Base-by-base conservation (phyloP, 2,329 filamentous ascomycete species). In the Monilinia fructicola region DNA sequence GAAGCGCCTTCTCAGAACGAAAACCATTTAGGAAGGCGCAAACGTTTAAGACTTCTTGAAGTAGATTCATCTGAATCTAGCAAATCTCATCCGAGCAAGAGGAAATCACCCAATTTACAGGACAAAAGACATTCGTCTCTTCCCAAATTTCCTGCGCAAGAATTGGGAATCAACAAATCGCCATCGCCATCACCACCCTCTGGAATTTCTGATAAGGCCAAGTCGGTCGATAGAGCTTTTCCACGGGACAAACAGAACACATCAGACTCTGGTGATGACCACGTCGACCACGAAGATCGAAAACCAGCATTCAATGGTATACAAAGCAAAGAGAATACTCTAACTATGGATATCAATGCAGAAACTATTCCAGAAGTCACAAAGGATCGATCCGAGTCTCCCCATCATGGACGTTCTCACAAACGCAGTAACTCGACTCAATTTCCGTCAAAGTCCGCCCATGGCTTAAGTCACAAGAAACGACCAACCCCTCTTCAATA, bases 351-450 rank as follows among this genome's bases (percentile, higher is more conserved):
- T 31, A 54, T 52, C 21, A 55, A 65, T 48, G 44, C 64, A 31
- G 60, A 65, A 64, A 35, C 40, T 16, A 44, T 35, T 21, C 31
- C 21, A 26, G 65, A 69, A 50, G 64, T 21, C 35, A 73, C 73
- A 54, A 71, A 71, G 53, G 73, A 73, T 21, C 67, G 73, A 66
- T 91, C 89, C 12, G 78, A 81, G 26, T 91, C 89, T 23, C 88
- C 88, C 14, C 84, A 82, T 58, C 76, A 80, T 59, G 44, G 44
- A n/a, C 83, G 84, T 71, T 75, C 78, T 38, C 88, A 91, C 74
- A 83, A 87, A 64, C 83, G 88, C 67, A 89, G 87, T 71, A 79
- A 82, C 38, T 91, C 89, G 2, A 88, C 85, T 0, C 87, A 90
- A 73, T 80, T 88, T 26, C 81, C 84, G 1, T 80, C 83, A 78